phyloP scores from a whole-genome alignment of 495 filamentous ascomycete genomes.

The Letharia lupina region DNA sequence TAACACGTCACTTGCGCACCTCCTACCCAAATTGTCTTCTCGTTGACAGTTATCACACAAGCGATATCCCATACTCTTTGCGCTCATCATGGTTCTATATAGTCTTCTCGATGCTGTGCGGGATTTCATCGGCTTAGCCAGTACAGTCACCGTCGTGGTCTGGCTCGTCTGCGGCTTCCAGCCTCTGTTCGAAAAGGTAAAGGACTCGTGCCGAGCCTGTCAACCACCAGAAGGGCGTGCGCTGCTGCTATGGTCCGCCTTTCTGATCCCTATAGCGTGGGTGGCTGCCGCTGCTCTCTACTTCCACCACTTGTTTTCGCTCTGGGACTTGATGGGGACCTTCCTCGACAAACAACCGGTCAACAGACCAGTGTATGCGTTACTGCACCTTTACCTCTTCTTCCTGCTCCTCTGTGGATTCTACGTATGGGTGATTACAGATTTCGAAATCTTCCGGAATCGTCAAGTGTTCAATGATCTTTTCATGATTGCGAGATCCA shows the following conservation, averaged over 20 bases:
- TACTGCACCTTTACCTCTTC: not conserved
- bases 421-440: not conserved
- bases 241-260: not conserved
- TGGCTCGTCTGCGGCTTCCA: not conserved
- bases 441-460: not conserved
- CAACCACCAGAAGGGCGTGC: not conserved
- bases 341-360: no score
- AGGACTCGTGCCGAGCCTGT: not conserved
- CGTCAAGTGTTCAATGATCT: not conserved
- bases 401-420: conserved; percentile 1
- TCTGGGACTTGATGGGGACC: conserved; percentile 1
- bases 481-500: not conserved
- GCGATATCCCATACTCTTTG: not conserved
- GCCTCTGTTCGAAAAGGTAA: not conserved
- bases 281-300: not conserved
- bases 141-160: not conserved
- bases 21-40: not conserved
- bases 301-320: not conserved
- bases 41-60: not conserved
- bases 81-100: not conserved
- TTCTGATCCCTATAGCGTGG: not conserved
- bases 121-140: not conserved
- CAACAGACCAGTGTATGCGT: not conserved
- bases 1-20: not conserved
- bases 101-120: not conserved